These are phyloP conservation scores for Lachancea mirantina DNA, from an alignment of 805 yeast genomes.

Conservation along the genomic window DNA sequence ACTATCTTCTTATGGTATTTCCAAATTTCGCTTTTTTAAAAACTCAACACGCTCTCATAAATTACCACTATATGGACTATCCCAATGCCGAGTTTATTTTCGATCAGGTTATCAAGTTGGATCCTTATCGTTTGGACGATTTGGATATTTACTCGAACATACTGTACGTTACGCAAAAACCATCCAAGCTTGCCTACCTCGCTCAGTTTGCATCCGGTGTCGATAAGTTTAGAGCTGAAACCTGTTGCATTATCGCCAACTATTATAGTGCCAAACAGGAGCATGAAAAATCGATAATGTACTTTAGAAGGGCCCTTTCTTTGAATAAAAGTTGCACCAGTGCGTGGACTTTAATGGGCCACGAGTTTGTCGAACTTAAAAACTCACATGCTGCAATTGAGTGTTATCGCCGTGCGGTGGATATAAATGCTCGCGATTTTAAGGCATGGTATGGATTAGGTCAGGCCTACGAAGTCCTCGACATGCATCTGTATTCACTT, in stretches of 20 bases:
- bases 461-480: constrained; percentile 94
- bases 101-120: constrained; percentile 62
- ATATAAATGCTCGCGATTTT: constrained; percentile 79
- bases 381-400: constrained; percentile 97
- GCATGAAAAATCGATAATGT: constrained; percentile 91
- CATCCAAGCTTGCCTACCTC: constrained; percentile 71
- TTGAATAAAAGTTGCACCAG: constrained; percentile 72
- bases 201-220: constrained; percentile 80
- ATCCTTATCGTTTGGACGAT: constrained; percentile 85
- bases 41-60: constrained; percentile 74
- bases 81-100: constrained; percentile 70
- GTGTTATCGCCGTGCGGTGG: constrained; percentile 88
- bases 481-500: constrained; percentile 87
- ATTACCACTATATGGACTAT: constrained; percentile 82
- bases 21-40: constrained; percentile 71
- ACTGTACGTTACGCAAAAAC: constrained; percentile 86
- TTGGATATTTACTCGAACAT: constrained; percentile 92
- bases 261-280: constrained; percentile 87
- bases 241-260: constrained; percentile 91
- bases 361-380: constrained; percentile 92
- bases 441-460: constrained; percentile 99
- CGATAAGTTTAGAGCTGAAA: constrained; percentile 86
- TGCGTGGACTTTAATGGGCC: constrained; percentile 99
- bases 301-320: constrained; percentile 81
- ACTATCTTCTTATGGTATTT: constrained; percentile 44